These are phyloP conservation scores for Magnolia officinalis DNA, from an alignment of 164 flowering plant species.

Conservation along the genomic window DNA sequence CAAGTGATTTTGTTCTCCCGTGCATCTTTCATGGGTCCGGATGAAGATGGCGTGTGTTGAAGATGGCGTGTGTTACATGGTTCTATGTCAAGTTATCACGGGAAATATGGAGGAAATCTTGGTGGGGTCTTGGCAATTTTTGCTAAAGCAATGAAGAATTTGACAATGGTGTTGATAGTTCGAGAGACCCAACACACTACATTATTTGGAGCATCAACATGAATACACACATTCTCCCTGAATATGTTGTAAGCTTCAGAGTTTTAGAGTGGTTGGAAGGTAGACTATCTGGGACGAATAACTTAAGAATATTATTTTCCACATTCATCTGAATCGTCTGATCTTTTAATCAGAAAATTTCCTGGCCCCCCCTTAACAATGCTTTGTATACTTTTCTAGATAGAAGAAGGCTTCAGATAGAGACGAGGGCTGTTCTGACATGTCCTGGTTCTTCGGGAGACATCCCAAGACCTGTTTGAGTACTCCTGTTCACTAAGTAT, in stretches of 20 bases:
- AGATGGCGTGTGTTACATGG: constrained; percentile 41
- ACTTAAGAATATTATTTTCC: no score
- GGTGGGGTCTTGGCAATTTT: constrained; percentile 37
- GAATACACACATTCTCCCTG: constrained; percentile 54
- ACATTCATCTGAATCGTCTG: background rate
- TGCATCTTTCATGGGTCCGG: constrained; percentile 35
- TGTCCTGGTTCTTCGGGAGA: background rate
- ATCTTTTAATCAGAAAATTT: background rate
- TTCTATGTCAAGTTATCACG: constrained; percentile 52
- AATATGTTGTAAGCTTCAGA: constrained; percentile 51
- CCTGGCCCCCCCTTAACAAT: background rate
- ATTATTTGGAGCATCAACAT: constrained; percentile 49
- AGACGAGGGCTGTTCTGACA: background rate
- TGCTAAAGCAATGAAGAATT: constrained; percentile 37
- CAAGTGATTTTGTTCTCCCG: background rate
- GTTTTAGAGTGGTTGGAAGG: constrained; percentile 23
- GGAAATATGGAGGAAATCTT: constrained; percentile 51
- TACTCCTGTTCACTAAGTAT: no score
- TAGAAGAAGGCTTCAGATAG: background rate
- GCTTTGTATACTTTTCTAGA: background rate
- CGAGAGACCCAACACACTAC: constrained; percentile 40
- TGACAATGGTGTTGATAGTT: constrained; percentile 56
- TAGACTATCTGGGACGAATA: background rate
- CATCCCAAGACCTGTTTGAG: no score
- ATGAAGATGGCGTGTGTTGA: no score